Base-by-base conservation (phyloP, 225 moss, liverwort and hornwort species). In the Ulota crispa region DNA sequence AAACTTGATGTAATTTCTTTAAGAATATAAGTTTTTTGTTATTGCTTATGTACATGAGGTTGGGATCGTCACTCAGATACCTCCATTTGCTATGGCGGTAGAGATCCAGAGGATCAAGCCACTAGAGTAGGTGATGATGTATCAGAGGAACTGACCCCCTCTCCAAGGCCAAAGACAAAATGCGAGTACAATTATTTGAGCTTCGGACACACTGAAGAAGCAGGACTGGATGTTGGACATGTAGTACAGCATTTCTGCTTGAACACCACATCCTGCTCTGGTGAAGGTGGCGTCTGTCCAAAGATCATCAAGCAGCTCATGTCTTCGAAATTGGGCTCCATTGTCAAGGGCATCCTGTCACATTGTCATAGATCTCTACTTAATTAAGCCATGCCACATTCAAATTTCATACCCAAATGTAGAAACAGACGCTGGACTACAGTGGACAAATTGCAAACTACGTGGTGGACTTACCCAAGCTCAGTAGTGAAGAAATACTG, bases 311-410 rank as follows among this genome's bases (percentile, higher is more conserved):
- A 64, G 79, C 91, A 91, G 78, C 91, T 91, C 85, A 89, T 78
- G 76, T 97, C 92, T 65, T 97, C 95, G 28, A 97, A 97, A 78
- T 97, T 95, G 45, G 96, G 96, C 82, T 97, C 95, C 96, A 97
- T 97, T 24, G 89, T 91, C 83, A 97, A 55, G 8, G 96, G 96
- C 95, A 97, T 95, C 85, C 96, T 96, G 84, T 82, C 80, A 72
- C 39, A 82, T 30, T 19, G 60, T 36, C 81, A 30, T 31, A 4
- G 3, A 53, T 41, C 54, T 54, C 55, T 28, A 75, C 60, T 56
- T 57, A 81, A 66, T 30, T 20, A 9, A 20, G 9, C 56, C 41
- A 70, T 28, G 80, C 54, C 64, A 60, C 71, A 59, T 65, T 65
- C 42, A 10, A 73, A 7, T 61, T 66, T 53, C 81, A 27, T 28